Evolutionary conservation across 164 flowering plant genomes (phyloP).

Genomic region (Paratinospora sagittata): DNA sequence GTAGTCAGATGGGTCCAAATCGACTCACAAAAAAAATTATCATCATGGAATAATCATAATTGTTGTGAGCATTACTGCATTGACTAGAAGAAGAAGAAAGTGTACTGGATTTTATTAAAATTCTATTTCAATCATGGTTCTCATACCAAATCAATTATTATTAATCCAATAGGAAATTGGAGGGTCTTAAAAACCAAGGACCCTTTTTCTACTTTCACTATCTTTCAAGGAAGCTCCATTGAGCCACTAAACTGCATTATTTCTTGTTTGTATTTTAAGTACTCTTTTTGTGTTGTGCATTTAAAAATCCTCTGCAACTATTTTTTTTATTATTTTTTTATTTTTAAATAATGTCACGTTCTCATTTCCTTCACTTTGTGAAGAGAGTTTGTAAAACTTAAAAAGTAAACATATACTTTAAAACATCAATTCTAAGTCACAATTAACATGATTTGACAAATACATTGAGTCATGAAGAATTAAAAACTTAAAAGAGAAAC

Average conservation of each 20-base stretch:
- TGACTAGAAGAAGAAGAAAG: not conserved
- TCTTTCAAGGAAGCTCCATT: not conserved
- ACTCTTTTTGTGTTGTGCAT: not conserved
- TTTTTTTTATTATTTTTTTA: too few relatives aligned
- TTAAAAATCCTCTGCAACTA: not conserved
- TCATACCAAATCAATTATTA: not conserved
- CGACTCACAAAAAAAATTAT: not conserved
- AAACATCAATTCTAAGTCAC: too few relatives aligned
- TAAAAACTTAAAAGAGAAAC: too few relatives aligned
- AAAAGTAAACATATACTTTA: too few relatives aligned
- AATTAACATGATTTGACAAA: too few relatives aligned
- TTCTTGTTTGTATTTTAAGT: too few relatives aligned
- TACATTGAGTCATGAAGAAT: too few relatives aligned
- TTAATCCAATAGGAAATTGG: not conserved
- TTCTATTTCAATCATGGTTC: not conserved
- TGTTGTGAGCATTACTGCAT: constrained; percentile 1
- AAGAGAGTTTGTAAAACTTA: too few relatives aligned
- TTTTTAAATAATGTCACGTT: too few relatives aligned
- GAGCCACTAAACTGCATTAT: constrained; percentile 2
- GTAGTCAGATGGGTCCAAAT: not conserved
- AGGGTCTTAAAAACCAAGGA: not conserved
- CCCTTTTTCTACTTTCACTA: constrained; percentile 1
- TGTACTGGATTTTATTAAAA: not conserved
- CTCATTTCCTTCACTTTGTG: too few relatives aligned
- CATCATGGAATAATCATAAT: constrained; percentile 1